Base-by-base conservation (phyloP, 2,329 filamentous ascomycete genomes). In the Diplodia scrobiculata region DNA sequence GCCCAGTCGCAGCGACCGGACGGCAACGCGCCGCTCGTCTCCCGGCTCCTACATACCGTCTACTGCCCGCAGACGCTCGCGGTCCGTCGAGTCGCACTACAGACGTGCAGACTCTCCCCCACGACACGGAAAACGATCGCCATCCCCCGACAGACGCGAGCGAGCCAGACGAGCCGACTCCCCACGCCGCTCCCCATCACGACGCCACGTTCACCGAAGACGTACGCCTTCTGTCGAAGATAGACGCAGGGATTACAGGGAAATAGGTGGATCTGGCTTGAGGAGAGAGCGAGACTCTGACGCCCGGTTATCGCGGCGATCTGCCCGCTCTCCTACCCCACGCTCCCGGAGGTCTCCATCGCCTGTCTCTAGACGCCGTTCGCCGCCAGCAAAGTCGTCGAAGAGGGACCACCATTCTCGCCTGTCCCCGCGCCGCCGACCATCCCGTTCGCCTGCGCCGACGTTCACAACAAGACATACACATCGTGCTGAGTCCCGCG, bases 51-150 rank as follows among this genome's bases (percentile, higher is more conserved):
- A 79, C 70, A 71, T 77, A 32, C 73, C 73, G 38, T 58, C 69
- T 0, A 66, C 74, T 13, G 69, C 71, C 65, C 78, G 76, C 48
- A 78, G 75, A 54, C 78, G 78, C 66, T 81, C 79, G 41, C 76
- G 72, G 14, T 81, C 80, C 14, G 71, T 69, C 67, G 78, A 80
- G 52, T 78, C 77, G 34, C 71, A 74, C 63, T 78, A 79, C 69
- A 70, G 73, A 63, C 70, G 72, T 25, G 72, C 72, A 36, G 68
- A 73, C 41, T 71, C 73, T 45, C 68, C 74, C 45, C 71, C 71
- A 59, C 72, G 74, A 66, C 68, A 68, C 55, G 72, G 76, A 52
- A 74, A 73, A 70, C 71, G 75, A 59, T 77, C 76, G 14, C 25
- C 65, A 54, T 73, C 75, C 29, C 72, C 73, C 32, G 74, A 75